Percentiles rank a stretch among this genome's conserved stretches.
These are phyloP conservation scores for Pseudocercospora eumusae DNA, from an alignment of 2,329 filamentous ascomycete species.

Conservation along the genomic window DNA sequence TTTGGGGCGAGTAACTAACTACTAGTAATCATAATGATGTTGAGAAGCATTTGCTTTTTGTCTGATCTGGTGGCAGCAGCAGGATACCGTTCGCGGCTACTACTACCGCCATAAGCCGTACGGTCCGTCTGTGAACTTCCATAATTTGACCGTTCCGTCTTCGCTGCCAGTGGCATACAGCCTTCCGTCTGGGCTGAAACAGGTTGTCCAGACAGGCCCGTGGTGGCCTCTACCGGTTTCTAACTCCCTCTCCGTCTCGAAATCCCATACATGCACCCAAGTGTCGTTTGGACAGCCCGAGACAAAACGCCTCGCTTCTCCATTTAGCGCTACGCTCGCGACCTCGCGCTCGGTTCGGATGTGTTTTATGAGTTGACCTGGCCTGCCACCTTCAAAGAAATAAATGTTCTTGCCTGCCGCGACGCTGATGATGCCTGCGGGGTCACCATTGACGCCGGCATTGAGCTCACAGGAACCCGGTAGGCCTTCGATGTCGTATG, in stretches of 20 bases:
- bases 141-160: slow-evolving; percentile 94
- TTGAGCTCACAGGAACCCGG: slow-evolving; percentile 93
- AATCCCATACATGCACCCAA: slow-evolving; percentile 93
- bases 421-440: slow-evolving; percentile 74
- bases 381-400: slow-evolving; percentile 78
- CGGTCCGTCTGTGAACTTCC: slow-evolving; percentile 66
- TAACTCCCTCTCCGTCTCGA: slow-evolving; percentile 78
- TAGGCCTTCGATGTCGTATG: slow-evolving; percentile 76
- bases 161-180: slow-evolving; percentile 95
- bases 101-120: slow-evolving; percentile 65
- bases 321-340: slow-evolving; percentile 85
- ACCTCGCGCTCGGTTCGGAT: slow-evolving; percentile 80
- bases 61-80: too few species aligned
- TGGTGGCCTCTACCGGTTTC: slow-evolving; percentile 97
- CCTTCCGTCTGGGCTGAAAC: slow-evolving; percentile 93
- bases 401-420: slow-evolving; percentile 93
- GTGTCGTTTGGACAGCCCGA: slow-evolving; percentile 91
- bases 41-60: too few species aligned
- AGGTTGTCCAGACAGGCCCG: slow-evolving; percentile 93
- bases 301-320: slow-evolving; percentile 77
- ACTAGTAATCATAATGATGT: too few species aligned
- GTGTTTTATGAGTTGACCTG: slow-evolving; percentile 72
- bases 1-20: neutral
- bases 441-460: slow-evolving; percentile 61
- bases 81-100: neutral